Conservation (phyloP, 352 stramenopile genomes). For the Ophiocytium majus region DNA sequence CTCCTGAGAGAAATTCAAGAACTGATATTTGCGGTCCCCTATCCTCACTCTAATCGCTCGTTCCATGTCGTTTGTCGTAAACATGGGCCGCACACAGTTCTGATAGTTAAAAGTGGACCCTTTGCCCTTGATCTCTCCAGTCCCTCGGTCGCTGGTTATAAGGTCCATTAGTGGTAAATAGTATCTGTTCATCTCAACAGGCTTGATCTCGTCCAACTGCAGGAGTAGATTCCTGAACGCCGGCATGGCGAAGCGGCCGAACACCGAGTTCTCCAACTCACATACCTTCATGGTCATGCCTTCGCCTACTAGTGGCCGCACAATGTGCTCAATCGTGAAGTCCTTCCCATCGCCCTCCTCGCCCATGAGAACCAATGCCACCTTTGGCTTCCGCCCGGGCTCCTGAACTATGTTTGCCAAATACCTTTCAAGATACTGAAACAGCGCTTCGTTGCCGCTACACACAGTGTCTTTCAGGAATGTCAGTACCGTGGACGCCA, state of each 20-base stretch:
- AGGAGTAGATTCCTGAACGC: neutral
- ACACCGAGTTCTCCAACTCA: neutral
- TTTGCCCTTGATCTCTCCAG: neutral
- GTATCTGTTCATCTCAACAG: neutral
- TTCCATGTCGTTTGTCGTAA: neutral
- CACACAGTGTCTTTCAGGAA: too few species aligned
- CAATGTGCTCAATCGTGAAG: neutral
- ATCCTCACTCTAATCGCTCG: neutral
- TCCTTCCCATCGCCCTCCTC: neutral
- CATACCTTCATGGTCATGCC: neutral
- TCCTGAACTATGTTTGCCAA: too few species aligned
- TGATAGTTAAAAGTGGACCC: neutral
- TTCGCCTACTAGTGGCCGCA: neutral
- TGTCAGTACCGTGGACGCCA: too few species aligned
- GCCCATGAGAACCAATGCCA: neutral
- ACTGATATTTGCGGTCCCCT: constrained; percentile 6
- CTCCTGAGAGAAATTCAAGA: neutral
- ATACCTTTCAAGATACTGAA: too few species aligned
- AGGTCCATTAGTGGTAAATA: neutral
- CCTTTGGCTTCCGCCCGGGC: neutral
- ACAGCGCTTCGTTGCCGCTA: too few species aligned
- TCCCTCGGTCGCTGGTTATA: neutral
- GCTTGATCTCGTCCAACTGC: neutral
- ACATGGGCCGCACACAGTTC: neutral
- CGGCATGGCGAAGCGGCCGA: neutral